Evolutionary conservation across 805 yeast genomes (phyloP).

Genomic region (Myxozyma sirexii): DNA sequence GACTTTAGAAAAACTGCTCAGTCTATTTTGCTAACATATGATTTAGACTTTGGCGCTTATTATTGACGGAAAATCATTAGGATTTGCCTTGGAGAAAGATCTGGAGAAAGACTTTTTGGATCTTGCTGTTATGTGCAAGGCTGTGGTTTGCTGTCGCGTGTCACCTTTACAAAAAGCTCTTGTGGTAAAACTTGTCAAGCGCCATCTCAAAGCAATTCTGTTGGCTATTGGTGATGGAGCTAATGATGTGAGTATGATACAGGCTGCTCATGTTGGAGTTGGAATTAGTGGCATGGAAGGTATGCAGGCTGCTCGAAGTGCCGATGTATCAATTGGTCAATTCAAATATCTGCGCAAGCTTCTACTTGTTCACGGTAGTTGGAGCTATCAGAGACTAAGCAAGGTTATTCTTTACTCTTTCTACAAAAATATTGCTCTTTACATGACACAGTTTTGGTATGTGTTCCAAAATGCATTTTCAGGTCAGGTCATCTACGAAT

Average conservation of each 20-base stretch:
- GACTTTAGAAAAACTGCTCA: not conserved
- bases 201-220: constrained; percentile 69
- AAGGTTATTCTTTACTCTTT: constrained; percentile 92
- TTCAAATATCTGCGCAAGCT: constrained; percentile 83
- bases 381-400: constrained; percentile 96
- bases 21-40: constrained; percentile 21
- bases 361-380: constrained; percentile 90
- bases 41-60: constrained; percentile 79
- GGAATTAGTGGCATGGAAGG: constrained; percentile 99
- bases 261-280: constrained; percentile 98
- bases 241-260: constrained; percentile 98
- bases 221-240: constrained; percentile 99
- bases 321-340: constrained; percentile 96
- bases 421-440: constrained; percentile 91
- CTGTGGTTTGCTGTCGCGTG: constrained; percentile 97
- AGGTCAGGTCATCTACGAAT: constrained; percentile 94
- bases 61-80: constrained; percentile 91
- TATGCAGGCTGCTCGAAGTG: constrained; percentile 98
- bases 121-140: constrained; percentile 84
- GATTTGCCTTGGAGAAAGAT: constrained; percentile 79
- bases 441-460: constrained; percentile 98
- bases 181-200: constrained; percentile 91
- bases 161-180: constrained; percentile 96
- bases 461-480: constrained; percentile 90
- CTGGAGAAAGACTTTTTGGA: constrained; percentile 77